Conservation (phyloP, 345 rosid species). For the Pelargonium nanum region DNA sequence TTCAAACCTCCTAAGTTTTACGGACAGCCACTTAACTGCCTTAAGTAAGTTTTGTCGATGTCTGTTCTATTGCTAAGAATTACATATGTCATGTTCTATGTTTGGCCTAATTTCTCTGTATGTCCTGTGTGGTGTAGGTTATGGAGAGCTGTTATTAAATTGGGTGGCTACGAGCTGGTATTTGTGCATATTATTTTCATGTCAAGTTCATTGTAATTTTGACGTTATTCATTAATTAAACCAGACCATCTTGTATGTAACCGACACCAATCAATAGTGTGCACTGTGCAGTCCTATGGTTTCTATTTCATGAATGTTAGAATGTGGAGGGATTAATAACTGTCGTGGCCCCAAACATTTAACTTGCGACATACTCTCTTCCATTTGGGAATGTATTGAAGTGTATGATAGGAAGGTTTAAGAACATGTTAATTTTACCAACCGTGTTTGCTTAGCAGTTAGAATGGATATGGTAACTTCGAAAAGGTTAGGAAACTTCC, state of each 20-base stretch:
- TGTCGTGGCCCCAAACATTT: no score
- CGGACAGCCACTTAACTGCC: conserved; percentile 59
- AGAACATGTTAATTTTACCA: neutral
- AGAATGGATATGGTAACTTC: no score
- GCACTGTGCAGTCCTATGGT: no score
- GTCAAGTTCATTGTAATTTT: conserved; percentile 12
- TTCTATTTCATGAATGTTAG: neutral
- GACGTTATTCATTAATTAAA: neutral
- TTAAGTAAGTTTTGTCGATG: conserved; percentile 49
- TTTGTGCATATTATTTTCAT: conserved; percentile 11
- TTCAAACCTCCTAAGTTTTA: conserved; percentile 75
- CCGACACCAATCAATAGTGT: no score
- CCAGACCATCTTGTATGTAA: neutral
- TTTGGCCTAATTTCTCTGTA: conserved; percentile 11
- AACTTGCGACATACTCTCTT: no score
- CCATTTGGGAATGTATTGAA: no score
- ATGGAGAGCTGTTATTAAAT: conserved; percentile 63
- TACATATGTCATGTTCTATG: conserved; percentile 4
- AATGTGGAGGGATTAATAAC: no score
- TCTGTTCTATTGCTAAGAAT: neutral
- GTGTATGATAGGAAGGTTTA: neutral
- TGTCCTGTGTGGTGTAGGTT: conserved; percentile 39
- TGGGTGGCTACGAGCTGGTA: conserved; percentile 95
- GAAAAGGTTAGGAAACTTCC: no score
- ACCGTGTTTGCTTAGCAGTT: neutral